These are phyloP conservation scores for Phytophthora cajani DNA, from an alignment of 352 stramenopile species.

Conservation along the genomic window DNA sequence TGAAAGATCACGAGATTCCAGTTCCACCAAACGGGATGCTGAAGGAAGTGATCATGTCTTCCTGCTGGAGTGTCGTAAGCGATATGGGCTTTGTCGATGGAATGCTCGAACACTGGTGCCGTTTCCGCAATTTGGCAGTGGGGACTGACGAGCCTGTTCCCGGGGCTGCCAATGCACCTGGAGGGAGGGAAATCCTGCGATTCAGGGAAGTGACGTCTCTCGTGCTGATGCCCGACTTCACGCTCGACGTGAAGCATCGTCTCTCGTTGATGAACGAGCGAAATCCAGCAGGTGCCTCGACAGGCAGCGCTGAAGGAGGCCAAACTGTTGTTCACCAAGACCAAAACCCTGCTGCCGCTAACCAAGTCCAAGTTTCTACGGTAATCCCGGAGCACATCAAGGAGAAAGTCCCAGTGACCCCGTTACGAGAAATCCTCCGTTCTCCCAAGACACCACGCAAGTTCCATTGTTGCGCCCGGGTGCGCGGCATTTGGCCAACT, in stretches of 20 bases:
- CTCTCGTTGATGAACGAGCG: slow-evolving; percentile 10
- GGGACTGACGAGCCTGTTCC: slow-evolving; percentile 38
- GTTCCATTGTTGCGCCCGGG: slow-evolving; percentile 64
- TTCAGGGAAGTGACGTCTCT: slow-evolving; percentile 79
- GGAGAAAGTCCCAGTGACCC: slow-evolving; percentile 52
- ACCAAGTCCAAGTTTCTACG: slow-evolving; percentile 27
- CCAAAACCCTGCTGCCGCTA: background rate
- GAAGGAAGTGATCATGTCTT: slow-evolving; percentile 72
- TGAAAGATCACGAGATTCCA: slow-evolving; percentile 23
- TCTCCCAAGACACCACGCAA: slow-evolving; percentile 56
- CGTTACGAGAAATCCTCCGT: slow-evolving; percentile 42
- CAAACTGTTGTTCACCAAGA: background rate
- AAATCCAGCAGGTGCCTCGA: background rate
- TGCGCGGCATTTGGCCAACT: slow-evolving; percentile 54
- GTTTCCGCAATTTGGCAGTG: slow-evolving; percentile 76
- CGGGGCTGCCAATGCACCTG: slow-evolving; percentile 9
- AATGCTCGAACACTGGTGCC: slow-evolving; percentile 63
- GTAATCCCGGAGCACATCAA: slow-evolving; percentile 57
- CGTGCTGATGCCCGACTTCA: slow-evolving; percentile 59
- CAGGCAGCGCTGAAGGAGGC: background rate
- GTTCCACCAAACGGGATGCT: slow-evolving; percentile 51
- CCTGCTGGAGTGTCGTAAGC: slow-evolving; percentile 67
- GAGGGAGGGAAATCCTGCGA: slow-evolving; percentile 39
- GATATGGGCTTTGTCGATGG: slow-evolving; percentile 56
- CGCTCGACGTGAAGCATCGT: slow-evolving; percentile 56